Evolutionary conservation across 208 protist genomes (phyloP).

Genomic region (Leishmania tarentolae): DNA sequence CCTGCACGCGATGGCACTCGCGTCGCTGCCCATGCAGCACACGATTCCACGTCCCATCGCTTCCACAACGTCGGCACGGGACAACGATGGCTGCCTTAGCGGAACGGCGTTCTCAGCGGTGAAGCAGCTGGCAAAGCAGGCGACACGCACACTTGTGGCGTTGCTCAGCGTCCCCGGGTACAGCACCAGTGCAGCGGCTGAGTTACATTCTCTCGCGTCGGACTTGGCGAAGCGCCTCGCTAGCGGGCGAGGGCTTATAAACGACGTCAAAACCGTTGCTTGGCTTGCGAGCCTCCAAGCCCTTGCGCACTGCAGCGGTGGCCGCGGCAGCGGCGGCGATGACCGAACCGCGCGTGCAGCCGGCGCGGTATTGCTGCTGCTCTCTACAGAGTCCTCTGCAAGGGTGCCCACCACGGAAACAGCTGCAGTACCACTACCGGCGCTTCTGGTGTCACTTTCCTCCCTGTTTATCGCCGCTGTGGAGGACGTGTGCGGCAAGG

Average conservation of each 20-base stretch:
- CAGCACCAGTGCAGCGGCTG: background rate
- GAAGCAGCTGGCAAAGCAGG: constrained; percentile 36
- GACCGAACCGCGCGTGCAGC: background rate
- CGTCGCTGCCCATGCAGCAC: constrained; percentile 32
- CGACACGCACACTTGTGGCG: constrained; percentile 20
- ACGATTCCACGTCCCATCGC: background rate
- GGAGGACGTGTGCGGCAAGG: constrained; percentile 9
- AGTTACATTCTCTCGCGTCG: constrained; percentile 9
- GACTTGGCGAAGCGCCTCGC: constrained; percentile 10
- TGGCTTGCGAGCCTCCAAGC: constrained; percentile 33
- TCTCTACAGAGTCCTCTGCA: background rate
- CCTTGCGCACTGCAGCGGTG: background rate
- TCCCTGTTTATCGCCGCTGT: constrained; percentile 19
- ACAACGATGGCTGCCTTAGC: background rate
- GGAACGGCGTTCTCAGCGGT: constrained; percentile 4
- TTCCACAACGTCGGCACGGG: background rate
- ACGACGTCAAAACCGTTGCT: constrained; percentile 25
- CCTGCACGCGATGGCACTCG: constrained; percentile 30
- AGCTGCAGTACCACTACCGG: background rate
- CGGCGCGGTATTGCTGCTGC: background rate
- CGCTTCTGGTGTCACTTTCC: constrained; percentile 17
- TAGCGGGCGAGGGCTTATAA: constrained; percentile 18
- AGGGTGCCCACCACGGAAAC: background rate
- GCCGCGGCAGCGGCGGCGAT: background rate
- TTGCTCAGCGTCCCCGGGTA: constrained; percentile 16